phyloP scores from a whole-genome alignment of 2,329 filamentous ascomycete species.

The Dothiorella sarmentorum region DNA sequence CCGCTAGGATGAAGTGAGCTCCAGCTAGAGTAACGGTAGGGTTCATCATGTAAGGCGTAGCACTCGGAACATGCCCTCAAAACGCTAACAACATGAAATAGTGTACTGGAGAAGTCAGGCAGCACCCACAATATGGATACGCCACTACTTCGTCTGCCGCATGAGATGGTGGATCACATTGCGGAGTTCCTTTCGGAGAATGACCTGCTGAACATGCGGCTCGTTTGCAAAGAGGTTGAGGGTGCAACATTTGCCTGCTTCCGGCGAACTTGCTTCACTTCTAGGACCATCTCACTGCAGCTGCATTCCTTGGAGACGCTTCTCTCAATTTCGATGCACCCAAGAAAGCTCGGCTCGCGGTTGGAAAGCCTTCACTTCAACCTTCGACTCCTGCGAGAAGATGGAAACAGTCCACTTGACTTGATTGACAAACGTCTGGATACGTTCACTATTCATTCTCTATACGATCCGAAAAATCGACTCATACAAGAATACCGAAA shows the following conservation, averaged over 20 bases:
- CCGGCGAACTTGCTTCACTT: not conserved
- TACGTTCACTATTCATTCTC: too few species aligned
- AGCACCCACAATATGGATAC: not conserved
- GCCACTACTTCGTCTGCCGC: not conserved
- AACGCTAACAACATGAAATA: too few species aligned
- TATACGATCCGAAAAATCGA: too few species aligned
- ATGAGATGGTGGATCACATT: not conserved
- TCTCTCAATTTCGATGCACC: not conserved
- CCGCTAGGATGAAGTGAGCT: not conserved
- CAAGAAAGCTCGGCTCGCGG: too few species aligned
- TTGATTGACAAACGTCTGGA: too few species aligned
- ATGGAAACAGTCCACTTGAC: too few species aligned
- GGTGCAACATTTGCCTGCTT: not conserved
- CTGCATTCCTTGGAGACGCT: not conserved
- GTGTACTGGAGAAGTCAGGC: too few species aligned
- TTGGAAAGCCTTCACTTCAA: too few species aligned
- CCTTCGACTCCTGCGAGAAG: too few species aligned
- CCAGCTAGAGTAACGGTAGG: not conserved
- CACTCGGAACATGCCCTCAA: not conserved
- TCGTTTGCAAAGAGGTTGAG: not conserved
- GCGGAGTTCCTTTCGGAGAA: not conserved
- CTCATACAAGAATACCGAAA: too few species aligned
- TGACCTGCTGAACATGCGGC: not conserved
- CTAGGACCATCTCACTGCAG: not conserved
- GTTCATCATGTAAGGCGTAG: not conserved